A percentile compares a stretch with the other conserved stretches of the same genome.
Evolutionary conservation across 768 basidiomycete species (phyloP).

Genomic region (Paxillus involutus): DNA sequence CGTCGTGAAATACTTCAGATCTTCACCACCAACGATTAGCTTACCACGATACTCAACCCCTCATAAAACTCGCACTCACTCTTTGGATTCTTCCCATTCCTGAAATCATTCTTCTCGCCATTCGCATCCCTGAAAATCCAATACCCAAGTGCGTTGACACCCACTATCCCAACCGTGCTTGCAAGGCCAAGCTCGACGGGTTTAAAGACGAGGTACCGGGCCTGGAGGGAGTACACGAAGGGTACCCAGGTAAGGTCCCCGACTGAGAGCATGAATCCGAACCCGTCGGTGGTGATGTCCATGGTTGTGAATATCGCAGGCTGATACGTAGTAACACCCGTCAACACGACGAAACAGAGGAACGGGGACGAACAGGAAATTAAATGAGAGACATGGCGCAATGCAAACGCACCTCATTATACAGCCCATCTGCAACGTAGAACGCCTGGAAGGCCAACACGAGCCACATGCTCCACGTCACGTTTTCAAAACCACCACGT

Average conservation of each 20-base stretch:
- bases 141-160: conserved; percentile 71
- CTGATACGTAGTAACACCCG: conserved; percentile 36
- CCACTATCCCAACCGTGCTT: conserved; percentile 54
- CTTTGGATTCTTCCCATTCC: conserved; percentile 92
- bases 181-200: conserved; percentile 73
- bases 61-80: conserved; percentile 43
- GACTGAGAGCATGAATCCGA: conserved; percentile 96
- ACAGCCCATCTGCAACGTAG: conserved; percentile 86
- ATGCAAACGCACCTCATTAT: conserved; percentile 72
- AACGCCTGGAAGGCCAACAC: conserved; percentile 82
- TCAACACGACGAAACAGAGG: not conserved
- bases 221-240: conserved; percentile 91
- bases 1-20: conserved; percentile 77
- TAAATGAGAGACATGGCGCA: conserved; percentile 10
- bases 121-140: conserved; percentile 91
- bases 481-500: conserved; percentile 55
- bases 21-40: conserved; percentile 38
- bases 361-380: not conserved
- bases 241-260: conserved; percentile 95
- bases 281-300: conserved; percentile 97
- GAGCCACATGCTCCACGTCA: conserved; percentile 92
- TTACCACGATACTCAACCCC: not conserved
- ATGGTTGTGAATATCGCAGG: conserved; percentile 90
- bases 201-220: conserved; percentile 91
- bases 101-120: conserved; percentile 93